Percentiles rank a stretch among this genome's conserved stretches.
These are phyloP conservation scores for Auriscalpium orientale DNA, from an alignment of 768 basidiomycete genomes.

Conservation along the genomic window DNA sequence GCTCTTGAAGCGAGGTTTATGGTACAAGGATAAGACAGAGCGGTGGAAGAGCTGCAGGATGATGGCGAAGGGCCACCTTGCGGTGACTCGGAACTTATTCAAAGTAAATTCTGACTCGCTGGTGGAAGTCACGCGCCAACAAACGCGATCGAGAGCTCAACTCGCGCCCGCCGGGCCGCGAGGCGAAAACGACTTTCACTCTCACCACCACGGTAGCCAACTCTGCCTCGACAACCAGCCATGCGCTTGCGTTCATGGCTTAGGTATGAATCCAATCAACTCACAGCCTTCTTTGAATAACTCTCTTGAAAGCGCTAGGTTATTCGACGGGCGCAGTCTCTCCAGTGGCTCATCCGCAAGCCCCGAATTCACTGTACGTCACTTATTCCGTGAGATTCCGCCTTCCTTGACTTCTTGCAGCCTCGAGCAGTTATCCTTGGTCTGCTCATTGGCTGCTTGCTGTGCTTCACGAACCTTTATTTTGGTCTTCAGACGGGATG, in stretches of 20 bases:
- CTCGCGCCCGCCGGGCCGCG: background rate
- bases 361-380: slow-evolving; percentile 13
- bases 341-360: slow-evolving; percentile 1
- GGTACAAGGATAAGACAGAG: background rate
- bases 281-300: too few species aligned
- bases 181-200: too few species aligned
- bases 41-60: background rate
- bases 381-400: background rate
- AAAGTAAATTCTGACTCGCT: too few species aligned
- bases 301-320: background rate
- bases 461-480: slow-evolving; percentile 91
- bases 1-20: background rate
- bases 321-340: background rate
- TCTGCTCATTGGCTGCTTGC: slow-evolving; percentile 73
- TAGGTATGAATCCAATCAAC: too few species aligned
- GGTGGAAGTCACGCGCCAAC: background rate
- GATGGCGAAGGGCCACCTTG: background rate
- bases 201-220: too few species aligned
- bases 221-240: too few species aligned
- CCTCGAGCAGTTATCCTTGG: slow-evolving; percentile 62
- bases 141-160: background rate
- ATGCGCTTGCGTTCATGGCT: too few species aligned
- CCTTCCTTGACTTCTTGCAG: slow-evolving; percentile 7
- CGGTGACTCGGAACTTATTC: background rate
- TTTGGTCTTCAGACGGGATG: slow-evolving; percentile 85